A percentile compares a stretch with the other conserved stretches of the same genome.
Conservation (phyloP, 1,284 basidiomycete species). For the Caloboletus firmus region DNA sequence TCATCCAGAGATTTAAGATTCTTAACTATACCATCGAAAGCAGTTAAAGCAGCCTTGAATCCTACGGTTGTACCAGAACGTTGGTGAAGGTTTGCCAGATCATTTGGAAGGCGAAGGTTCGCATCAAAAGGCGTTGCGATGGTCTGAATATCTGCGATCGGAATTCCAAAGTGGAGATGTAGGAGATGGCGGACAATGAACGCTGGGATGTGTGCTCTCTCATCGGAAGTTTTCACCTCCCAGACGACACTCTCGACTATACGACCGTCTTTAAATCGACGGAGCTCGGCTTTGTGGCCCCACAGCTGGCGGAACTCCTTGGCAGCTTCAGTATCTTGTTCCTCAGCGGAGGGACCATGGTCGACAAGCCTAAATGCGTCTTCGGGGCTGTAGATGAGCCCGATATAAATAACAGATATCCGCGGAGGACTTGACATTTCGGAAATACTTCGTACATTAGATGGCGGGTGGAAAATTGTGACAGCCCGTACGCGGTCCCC, state of each 20-base stretch:
- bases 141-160: constrained; percentile 49
- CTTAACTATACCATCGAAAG: constrained; percentile 82
- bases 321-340: constrained; percentile 51
- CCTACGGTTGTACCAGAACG: constrained; percentile 53
- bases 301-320: constrained; percentile 82
- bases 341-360: constrained; percentile 79
- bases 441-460: constrained; percentile 47
- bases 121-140: constrained; percentile 68
- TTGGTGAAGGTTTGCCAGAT: constrained; percentile 51
- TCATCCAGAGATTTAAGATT: constrained; percentile 77
- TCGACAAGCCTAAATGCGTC: constrained; percentile 84
- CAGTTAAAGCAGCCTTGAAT: constrained; percentile 76
- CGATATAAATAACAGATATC: constrained; percentile 58
- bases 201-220: constrained; percentile 76
- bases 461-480: constrained; percentile 54
- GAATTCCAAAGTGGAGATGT: constrained; percentile 70
- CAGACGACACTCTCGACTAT: constrained; percentile 95
- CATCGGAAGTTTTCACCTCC: constrained; percentile 74
- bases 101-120: constrained; percentile 66
- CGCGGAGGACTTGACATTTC: constrained; percentile 49
- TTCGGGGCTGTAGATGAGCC: constrained; percentile 70
- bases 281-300: constrained; percentile 89
- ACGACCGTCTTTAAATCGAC: constrained; percentile 96
- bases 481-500: constrained; percentile 65
- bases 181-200: constrained; percentile 78